Evolutionary conservation across 495 filamentous ascomycete species (phyloP).

Genomic region (Penicillium roqueforti): DNA sequence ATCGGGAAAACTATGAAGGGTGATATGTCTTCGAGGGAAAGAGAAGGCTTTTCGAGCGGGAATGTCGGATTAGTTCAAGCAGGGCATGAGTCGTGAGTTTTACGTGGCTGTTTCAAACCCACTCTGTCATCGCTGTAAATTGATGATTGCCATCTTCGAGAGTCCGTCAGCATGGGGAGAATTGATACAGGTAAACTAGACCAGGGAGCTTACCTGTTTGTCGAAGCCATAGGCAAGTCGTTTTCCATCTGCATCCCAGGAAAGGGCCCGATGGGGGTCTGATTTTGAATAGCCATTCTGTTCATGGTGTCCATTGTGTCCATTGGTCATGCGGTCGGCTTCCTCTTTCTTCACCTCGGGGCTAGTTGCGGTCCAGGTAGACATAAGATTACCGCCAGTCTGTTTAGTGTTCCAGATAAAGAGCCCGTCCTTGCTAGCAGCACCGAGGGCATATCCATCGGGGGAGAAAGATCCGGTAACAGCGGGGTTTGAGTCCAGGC

Average conservation of each 20-base stretch:
- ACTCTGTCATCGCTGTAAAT: conserved; percentile 38
- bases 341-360: conserved; percentile 29
- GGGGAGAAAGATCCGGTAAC: conserved; percentile 65
- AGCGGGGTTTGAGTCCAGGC: conserved; percentile 49
- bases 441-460: conserved; percentile 67
- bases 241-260: conserved; percentile 74
- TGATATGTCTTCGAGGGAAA: conserved; percentile 6
- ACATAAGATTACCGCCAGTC: conserved; percentile 55
- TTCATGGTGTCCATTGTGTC: conserved; percentile 34
- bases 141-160: conserved; percentile 41
- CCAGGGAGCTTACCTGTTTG: conserved; percentile 54
- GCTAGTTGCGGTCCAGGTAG: conserved; percentile 52
- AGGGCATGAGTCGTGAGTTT: conserved; percentile 10
- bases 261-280: conserved; percentile 49
- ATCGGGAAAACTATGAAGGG: background rate
- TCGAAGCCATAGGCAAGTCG: conserved; percentile 69
- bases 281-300: conserved; percentile 36
- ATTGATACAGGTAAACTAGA: background rate
- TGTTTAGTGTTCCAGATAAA: conserved; percentile 71
- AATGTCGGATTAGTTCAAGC: conserved; percentile 6
- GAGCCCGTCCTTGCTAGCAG: conserved; percentile 59
- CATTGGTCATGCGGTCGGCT: conserved; percentile 32
- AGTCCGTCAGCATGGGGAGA: conserved; percentile 10
- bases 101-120: conserved; percentile 1
- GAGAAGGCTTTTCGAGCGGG: conserved; percentile 5